phyloP scores from a whole-genome alignment of 805 yeast genomes.

The Metschnikowia hibisci region DNA sequence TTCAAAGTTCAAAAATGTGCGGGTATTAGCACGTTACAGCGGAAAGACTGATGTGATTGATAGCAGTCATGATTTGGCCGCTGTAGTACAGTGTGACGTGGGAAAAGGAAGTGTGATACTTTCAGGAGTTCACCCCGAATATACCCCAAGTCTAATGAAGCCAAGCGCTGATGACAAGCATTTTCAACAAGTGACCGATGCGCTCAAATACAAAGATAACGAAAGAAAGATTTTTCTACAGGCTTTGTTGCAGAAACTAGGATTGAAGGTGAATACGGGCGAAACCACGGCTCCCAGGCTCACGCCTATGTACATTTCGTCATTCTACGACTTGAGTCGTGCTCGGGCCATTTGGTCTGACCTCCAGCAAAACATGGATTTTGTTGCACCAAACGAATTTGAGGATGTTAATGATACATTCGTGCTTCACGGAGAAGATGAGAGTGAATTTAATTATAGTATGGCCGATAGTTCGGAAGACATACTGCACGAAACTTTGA shows the following conservation, averaged over 20 bases:
- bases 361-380: conserved; percentile 34
- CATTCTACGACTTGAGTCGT: conserved; percentile 31
- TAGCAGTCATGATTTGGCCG: conserved; percentile 48
- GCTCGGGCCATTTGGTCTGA: conserved; percentile 34
- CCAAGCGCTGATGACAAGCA: conserved; percentile 26
- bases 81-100: conserved; percentile 61
- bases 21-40: conserved; percentile 66
- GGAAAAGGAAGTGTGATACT: conserved; percentile 77
- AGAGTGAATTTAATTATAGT: conserved; percentile 17
- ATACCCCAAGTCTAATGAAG: conserved; percentile 50
- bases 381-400: conserved; percentile 26
- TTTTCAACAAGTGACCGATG: conserved; percentile 27
- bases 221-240: conserved; percentile 55
- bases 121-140: conserved; percentile 90
- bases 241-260: conserved; percentile 54
- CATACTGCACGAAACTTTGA: conserved; percentile 9
- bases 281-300: conserved; percentile 53
- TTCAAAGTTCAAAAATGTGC: conserved; percentile 52
- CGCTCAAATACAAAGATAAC: conserved; percentile 41
- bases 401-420: conserved; percentile 59
- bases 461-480: conserved; percentile 16
- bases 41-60: conserved; percentile 52
- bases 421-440: conserved; percentile 41
- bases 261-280: conserved; percentile 61
- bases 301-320: conserved; percentile 60